Conservation (phyloP, 306 rosid genomes). For the Cicer cuneatum region DNA sequence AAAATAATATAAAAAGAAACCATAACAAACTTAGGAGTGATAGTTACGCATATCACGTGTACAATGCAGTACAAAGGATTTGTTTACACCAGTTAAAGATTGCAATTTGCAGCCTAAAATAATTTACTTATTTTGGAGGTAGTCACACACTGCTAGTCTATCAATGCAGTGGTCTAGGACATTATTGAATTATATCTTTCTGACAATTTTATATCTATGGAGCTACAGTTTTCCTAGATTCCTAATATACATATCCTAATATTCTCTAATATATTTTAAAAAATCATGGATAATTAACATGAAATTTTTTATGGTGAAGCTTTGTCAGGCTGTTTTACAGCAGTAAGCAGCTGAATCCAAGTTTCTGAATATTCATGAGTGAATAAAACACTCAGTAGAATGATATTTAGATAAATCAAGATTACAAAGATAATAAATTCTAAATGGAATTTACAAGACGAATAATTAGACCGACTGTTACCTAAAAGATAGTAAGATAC, state of each 20-base stretch:
- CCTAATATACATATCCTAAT: not conserved
- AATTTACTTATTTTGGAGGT: constrained; percentile 1
- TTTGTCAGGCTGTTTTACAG: constrained; percentile 21
- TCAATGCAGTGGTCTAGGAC: constrained; percentile 21
- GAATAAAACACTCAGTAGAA: not conserved
- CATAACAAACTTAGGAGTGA: constrained; percentile 11
- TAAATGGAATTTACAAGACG: not conserved
- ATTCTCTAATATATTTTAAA: not conserved
- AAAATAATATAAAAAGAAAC: constrained; percentile 6
- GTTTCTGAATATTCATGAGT: not conserved
- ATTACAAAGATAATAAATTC: not conserved
- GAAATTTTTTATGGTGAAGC: not conserved
- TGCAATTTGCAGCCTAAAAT: not conserved
- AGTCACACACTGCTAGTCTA: constrained; percentile 19
- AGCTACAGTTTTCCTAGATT: constrained; percentile 14
- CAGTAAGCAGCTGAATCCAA: constrained; percentile 25
- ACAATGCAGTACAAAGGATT: constrained; percentile 29
- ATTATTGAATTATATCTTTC: constrained; percentile 2
- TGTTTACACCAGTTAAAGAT: constrained; percentile 1
- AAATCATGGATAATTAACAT: not conserved
- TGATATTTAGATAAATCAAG: not conserved
- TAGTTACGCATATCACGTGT: constrained; percentile 16
- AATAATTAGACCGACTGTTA: not conserved
- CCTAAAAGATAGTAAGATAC: not conserved
- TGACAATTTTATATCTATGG: constrained; percentile 18